Conservation (phyloP, 2,329 filamentous ascomycete species). For the Cryphonectria parasitica region DNA sequence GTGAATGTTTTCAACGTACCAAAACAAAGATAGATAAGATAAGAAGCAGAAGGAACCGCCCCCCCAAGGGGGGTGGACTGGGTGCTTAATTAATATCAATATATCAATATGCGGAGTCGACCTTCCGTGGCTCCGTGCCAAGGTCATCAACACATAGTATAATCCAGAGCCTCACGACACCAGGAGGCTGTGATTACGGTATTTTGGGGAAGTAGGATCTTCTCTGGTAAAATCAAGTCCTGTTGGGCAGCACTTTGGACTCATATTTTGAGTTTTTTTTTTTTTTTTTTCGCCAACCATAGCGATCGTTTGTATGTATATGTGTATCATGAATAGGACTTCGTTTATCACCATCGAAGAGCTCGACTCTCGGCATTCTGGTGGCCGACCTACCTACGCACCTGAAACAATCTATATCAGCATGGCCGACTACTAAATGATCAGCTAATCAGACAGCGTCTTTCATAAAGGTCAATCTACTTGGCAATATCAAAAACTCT, state of each 20-base stretch:
- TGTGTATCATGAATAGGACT: background rate
- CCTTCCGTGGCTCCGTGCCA: background rate
- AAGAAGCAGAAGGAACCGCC: no score
- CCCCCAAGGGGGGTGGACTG: background rate
- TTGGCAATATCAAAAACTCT: background rate
- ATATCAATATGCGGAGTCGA: background rate
- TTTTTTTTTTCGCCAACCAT: no score
- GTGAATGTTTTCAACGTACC: background rate
- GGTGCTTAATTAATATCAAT: background rate
- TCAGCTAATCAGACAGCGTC: background rate
- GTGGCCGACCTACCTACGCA: background rate
- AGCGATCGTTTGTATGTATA: background rate
- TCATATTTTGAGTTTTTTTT: background rate
- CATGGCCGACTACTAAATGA: background rate
- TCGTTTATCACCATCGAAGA: background rate
- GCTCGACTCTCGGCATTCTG: constrained; percentile 6
- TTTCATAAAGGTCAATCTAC: constrained; percentile 8
- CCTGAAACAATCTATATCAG: background rate
- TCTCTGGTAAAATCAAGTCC: no score
- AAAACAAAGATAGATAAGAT: no score
- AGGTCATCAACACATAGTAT: background rate
- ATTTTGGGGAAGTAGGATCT: no score
- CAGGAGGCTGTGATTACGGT: no score
- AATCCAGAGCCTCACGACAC: no score
- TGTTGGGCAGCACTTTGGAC: background rate